These are phyloP conservation scores for Aquilaria agallochum DNA, from an alignment of 441 rosid genomes.

Conservation along the genomic window DNA sequence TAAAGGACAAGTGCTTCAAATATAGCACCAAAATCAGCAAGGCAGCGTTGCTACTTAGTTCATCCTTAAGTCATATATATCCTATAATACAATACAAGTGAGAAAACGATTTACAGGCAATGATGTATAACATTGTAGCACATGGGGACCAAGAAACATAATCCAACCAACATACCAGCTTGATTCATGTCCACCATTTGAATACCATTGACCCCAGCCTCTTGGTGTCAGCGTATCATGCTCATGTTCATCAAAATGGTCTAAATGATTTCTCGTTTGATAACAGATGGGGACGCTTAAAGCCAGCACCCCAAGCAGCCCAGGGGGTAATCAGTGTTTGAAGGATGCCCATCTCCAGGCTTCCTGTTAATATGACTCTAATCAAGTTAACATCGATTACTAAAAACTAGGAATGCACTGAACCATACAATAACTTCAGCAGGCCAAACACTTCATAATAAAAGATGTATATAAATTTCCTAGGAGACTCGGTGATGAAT, in stretches of 20 bases:
- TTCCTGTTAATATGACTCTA: constrained; percentile 43
- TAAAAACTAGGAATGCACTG: background rate
- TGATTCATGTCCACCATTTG: constrained; percentile 98
- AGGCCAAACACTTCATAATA: background rate
- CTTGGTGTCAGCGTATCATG: constrained; percentile 89
- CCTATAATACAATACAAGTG: too few species aligned
- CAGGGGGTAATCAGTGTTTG: constrained; percentile 94
- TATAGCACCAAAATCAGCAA: background rate
- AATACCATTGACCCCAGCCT: constrained; percentile 72
- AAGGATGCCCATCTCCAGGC: constrained; percentile 98
- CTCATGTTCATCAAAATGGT: constrained; percentile 78
- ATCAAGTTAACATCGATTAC: constrained; percentile 14
- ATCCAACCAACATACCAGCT: constrained; percentile 98
- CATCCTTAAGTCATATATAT: too few species aligned
- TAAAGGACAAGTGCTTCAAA: constrained; percentile 23
- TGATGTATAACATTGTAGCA: constrained; percentile 81
- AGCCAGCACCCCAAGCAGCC: constrained; percentile 98
- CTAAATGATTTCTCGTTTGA: constrained; percentile 37
- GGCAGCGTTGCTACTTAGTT: too few species aligned
- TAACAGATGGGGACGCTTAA: constrained; percentile 56
- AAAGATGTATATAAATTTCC: background rate
- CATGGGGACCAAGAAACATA: constrained; percentile 77
- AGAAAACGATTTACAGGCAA: constrained; percentile 29
- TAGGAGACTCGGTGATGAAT: background rate
- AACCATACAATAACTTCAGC: background rate